Conservation (phyloP, 495 filamentous ascomycete genomes). For the Symbiotaphrina buchneri region DNA sequence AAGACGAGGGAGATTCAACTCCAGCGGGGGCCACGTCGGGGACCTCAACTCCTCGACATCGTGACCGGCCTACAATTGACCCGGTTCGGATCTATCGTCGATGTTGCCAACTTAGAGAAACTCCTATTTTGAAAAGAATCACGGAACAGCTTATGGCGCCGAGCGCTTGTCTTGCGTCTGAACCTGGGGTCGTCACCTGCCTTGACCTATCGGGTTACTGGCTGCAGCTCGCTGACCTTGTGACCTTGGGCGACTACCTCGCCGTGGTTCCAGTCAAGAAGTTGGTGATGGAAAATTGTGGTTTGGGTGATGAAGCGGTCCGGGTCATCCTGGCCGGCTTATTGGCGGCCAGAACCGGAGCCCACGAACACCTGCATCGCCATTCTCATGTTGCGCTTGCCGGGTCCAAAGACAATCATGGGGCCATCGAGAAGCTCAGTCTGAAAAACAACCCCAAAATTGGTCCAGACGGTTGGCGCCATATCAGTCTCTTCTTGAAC, state of each 20-base stretch:
- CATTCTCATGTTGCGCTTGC: background rate
- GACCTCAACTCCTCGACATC: constrained; percentile 21
- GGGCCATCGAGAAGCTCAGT: constrained; percentile 67
- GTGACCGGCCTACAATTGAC: constrained; percentile 64
- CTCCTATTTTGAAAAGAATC: constrained; percentile 69
- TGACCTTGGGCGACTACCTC: constrained; percentile 80
- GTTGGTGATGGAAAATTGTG: constrained; percentile 66
- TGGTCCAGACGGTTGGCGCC: constrained; percentile 68
- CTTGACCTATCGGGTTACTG: constrained; percentile 70
- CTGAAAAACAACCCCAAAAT: constrained; percentile 82
- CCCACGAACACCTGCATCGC: background rate
- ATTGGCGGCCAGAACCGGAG: constrained; percentile 44
- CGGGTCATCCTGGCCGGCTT: constrained; percentile 72
- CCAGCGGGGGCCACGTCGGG: constrained; percentile 5
- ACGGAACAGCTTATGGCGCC: constrained; percentile 64
- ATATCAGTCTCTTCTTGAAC: constrained; percentile 75
- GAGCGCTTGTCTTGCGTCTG: constrained; percentile 29
- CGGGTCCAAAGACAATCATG: constrained; percentile 19
- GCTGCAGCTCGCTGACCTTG: constrained; percentile 58
- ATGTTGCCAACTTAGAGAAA: constrained; percentile 85
- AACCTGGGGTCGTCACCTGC: constrained; percentile 49
- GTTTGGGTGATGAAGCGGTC: constrained; percentile 65
- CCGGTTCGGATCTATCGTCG: constrained; percentile 82
- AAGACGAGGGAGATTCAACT: constrained; percentile 20
- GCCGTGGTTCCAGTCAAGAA: constrained; percentile 81